Evolutionary conservation across 1,284 basidiomycete species (phyloP).

Genomic region (Veloporphyrellus conicus): DNA sequence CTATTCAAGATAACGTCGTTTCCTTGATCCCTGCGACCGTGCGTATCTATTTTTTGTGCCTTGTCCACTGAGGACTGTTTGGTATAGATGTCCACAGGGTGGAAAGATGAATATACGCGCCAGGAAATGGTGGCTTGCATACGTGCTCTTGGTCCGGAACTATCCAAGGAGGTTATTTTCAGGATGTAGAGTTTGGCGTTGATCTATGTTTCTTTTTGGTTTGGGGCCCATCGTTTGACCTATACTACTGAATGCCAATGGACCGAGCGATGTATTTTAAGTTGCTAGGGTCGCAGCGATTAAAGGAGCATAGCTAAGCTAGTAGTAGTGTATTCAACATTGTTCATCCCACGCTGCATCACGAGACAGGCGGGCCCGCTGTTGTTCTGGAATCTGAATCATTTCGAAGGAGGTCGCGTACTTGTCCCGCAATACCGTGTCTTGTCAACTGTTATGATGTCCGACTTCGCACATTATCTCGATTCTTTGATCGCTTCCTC

Average conservation of each 20-base stretch:
- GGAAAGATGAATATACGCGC: conserved; percentile 27
- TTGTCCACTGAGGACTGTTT: conserved; percentile 8
- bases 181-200: conserved; percentile 12
- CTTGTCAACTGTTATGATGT: conserved; percentile 11
- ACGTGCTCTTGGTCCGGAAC: conserved; percentile 38
- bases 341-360: conserved; percentile 14
- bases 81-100: conserved; percentile 31
- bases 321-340: no score
- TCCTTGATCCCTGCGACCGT: conserved; percentile 29
- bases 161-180: conserved; percentile 39
- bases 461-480: conserved; percentile 24
- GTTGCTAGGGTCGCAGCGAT: no score
- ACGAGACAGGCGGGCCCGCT: no score
- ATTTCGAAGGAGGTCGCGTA: no score
- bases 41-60: conserved; percentile 3
- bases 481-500: conserved; percentile 20
- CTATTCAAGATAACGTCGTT: conserved; percentile 18
- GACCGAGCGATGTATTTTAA: no score
- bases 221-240: no score
- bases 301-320: no score
- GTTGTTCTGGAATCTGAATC: no score
- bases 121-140: conserved; percentile 35
- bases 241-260: no score
- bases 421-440: neutral
- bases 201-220: neutral